These are phyloP conservation scores for Mallotus nudiflorus DNA, from an alignment of 345 rosid species.

Conservation along the genomic window DNA sequence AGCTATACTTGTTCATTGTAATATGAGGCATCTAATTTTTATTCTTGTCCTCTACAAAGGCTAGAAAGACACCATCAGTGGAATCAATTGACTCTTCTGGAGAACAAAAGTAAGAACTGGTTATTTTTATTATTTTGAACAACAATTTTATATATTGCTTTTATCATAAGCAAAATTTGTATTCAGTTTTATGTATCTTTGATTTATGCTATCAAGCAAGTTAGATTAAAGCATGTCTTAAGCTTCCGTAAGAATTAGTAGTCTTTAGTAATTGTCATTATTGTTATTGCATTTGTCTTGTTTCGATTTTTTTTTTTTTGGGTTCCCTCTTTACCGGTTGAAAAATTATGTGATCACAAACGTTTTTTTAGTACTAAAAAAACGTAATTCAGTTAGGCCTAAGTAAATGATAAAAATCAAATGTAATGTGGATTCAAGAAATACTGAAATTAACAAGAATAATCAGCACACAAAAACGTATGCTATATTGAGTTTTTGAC, in stretches of 20 bases:
- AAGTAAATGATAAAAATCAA: too few species aligned
- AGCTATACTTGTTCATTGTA: slow-evolving; percentile 2
- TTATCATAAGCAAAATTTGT: slow-evolving; percentile 5
- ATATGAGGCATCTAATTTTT: slow-evolving; percentile 12
- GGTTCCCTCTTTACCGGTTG: too few species aligned
- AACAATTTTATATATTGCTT: slow-evolving; percentile 3
- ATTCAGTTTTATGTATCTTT: background rate
- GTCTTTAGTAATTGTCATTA: background rate
- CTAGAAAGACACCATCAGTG: slow-evolving; percentile 75
- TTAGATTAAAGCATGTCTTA: background rate
- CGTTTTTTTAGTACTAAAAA: too few species aligned
- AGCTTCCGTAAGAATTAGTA: background rate
- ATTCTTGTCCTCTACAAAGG: slow-evolving; percentile 46
- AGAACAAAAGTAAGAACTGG: slow-evolving; percentile 92
- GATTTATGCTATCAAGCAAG: slow-evolving; percentile 6
- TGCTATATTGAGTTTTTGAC: too few species aligned
- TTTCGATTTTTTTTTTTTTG: background rate
- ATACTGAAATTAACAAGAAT: too few species aligned
- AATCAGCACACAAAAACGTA: too few species aligned
- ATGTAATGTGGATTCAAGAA: too few species aligned
- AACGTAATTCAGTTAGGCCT: background rate
- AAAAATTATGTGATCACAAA: too few species aligned
- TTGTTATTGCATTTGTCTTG: background rate
- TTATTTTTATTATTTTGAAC: slow-evolving; percentile 11
- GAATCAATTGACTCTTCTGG: slow-evolving; percentile 96